These are phyloP conservation scores for Tulasnella sp. DNA, from an alignment of 768 basidiomycete genomes.

Conservation along the genomic window DNA sequence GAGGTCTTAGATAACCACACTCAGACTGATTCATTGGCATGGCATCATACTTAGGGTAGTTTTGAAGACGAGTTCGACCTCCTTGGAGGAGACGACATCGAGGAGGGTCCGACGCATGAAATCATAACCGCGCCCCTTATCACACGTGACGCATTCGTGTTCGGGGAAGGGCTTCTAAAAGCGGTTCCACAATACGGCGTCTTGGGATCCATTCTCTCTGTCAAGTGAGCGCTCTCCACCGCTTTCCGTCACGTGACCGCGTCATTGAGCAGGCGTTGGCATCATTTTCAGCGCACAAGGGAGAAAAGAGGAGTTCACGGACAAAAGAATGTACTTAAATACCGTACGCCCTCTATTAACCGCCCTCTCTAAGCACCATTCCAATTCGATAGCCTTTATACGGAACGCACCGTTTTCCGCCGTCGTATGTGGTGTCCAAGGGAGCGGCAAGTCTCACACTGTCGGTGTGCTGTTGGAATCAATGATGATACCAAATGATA, in stretches of 20 bases:
- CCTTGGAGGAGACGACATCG: neutral
- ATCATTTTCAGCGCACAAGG: conserved; percentile 40
- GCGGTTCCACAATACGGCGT: conserved; percentile 57
- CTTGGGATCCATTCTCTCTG: conserved; percentile 49
- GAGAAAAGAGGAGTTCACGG: conserved; percentile 39
- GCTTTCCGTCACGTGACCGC: neutral
- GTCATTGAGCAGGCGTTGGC: too few relatives aligned
- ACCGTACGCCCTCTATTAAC: conserved; percentile 44
- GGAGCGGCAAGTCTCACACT: conserved; percentile 29
- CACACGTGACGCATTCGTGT: conserved; percentile 24
- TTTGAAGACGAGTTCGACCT: conserved; percentile 20
- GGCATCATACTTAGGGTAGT: neutral
- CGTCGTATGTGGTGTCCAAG: conserved; percentile 28
- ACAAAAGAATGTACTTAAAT: conserved; percentile 62
- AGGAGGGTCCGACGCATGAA: conserved; percentile 15
- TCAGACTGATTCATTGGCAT: neutral
- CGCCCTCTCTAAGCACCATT: neutral
- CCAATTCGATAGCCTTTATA: neutral
- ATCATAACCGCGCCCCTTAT: conserved; percentile 25
- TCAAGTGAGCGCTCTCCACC: conserved; percentile 42
- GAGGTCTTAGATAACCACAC: neutral
- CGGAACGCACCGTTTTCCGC: conserved; percentile 29
- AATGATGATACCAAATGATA: conserved; percentile 23
- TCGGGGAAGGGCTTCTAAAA: neutral
- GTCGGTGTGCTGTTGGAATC: conserved; percentile 24